Base-by-base conservation (phyloP, 2,329 filamentous ascomycete species). In the Chaetothyriales sp. region DNA sequence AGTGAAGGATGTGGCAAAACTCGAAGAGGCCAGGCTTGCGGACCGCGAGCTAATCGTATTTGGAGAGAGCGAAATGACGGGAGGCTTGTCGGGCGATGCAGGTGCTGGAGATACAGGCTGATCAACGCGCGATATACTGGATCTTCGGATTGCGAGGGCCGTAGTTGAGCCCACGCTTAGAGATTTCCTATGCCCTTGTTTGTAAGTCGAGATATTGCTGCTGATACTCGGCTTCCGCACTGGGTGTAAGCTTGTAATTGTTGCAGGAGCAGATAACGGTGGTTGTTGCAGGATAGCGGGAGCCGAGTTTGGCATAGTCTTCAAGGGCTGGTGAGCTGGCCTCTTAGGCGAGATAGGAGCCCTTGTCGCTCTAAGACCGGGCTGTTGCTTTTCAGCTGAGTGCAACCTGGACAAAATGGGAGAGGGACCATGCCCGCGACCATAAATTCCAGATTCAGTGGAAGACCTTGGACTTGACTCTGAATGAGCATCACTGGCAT, bases 401-500 rank as follows among this genome's bases (percentile, higher is more conserved):
- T 39, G 32, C 15, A 39, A 39, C 15, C 32, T 39, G 32, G 32
- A 39, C 32, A 39, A 39, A 39, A 39, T 39, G 10, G 32, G 32
- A 39, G 32, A 39, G 10, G 12, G 4, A 39, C 32, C 32, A 39
- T 5, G 32, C 12, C 32, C 32, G 10, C 32, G 32, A 39, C 10
- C 32, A 39, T 15, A 15, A 39, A 5, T 12, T 12, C 10, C 32
- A 39, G 32, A 12, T 5, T 39, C 32, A 39, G 32, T 39, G 32
- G 32, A 15, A 39, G 32, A 39, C 32, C 32, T 39, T 39, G 32
- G 32, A 15, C 12, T 15, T 12, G 32, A 15, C 15, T 73, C 53
- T 51, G 80, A 75, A 1, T 77, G 75, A 12, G 70, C 69, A 26
- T 81, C 80, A 64, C 86, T 84, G 53, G 82, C 84, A 63, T 87